Percentiles rank a stretch among this genome's conserved stretches.
Evolutionary conservation across 306 rosid genomes (phyloP).

Genomic region (Castanea sativa): DNA sequence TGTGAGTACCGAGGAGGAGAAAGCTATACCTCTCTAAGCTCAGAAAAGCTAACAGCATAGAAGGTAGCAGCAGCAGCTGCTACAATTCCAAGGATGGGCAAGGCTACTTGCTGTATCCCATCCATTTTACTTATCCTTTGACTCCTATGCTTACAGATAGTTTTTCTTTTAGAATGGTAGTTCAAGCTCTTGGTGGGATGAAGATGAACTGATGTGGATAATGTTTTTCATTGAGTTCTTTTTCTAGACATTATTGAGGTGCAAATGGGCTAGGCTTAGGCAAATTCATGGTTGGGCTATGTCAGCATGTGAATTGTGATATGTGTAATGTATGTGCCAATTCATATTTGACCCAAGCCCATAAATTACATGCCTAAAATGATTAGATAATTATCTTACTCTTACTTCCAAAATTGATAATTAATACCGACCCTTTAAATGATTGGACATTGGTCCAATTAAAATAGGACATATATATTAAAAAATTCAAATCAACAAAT

Average conservation of each 20-base stretch:
- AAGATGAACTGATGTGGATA: no score
- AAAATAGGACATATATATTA: no score
- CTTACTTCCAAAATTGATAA: no score
- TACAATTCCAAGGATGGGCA: slow-evolving; percentile 61
- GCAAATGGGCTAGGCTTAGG: not conserved
- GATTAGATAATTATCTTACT: not conserved
- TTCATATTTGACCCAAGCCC: not conserved
- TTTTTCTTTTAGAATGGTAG: no score
- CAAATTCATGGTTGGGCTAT: not conserved
- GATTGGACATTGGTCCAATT: no score
- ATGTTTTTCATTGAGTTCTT: not conserved
- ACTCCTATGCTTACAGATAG: no score
- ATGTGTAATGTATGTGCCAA: not conserved
- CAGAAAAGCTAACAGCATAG: slow-evolving; percentile 70
- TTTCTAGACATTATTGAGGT: not conserved
- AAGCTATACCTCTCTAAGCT: slow-evolving; percentile 62
- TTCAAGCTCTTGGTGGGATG: no score
- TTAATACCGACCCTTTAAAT: no score
- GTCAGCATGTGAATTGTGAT: not conserved
- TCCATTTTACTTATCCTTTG: slow-evolving; percentile 28
- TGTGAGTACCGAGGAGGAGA: no score
- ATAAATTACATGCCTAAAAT: not conserved
- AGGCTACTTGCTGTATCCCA: slow-evolving; percentile 48
- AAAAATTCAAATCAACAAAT: no score
- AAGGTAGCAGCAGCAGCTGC: slow-evolving; percentile 76